phyloP scores from a whole-genome alignment of 2,329 filamentous ascomycete species.

The Zymoseptoria passerinii region DNA sequence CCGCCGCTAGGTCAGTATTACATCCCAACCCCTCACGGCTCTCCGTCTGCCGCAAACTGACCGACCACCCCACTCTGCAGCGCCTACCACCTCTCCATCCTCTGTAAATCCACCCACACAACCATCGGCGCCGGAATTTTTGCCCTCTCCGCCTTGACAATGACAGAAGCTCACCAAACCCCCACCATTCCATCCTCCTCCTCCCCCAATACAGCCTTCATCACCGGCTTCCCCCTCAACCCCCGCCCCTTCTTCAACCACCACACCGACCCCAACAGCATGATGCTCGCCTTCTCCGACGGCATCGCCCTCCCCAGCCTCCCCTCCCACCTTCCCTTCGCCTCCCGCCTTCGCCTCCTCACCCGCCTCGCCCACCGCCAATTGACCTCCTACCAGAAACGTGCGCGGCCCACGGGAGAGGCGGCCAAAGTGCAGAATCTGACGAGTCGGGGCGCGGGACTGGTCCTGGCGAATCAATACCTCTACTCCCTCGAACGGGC shows the following conservation, averaged over 20 bases:
- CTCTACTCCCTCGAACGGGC: slow-evolving; percentile 34
- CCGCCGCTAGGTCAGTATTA: slow-evolving; percentile 12
- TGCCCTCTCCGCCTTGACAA: slow-evolving; percentile 38
- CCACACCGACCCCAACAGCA: slow-evolving; percentile 33
- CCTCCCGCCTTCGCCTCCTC: slow-evolving; percentile 33
- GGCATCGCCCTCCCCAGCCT: slow-evolving; percentile 40
- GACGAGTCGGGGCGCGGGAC: slow-evolving; percentile 31
- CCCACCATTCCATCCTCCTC: background rate
- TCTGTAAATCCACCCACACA: slow-evolving; percentile 33
- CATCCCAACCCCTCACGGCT: slow-evolving; percentile 25
- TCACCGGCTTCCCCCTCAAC: slow-evolving; percentile 40
- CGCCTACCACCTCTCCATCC: background rate
- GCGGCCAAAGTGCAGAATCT: slow-evolving; percentile 23
- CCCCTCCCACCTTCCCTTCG: slow-evolving; percentile 28
- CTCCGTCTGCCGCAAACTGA: background rate
- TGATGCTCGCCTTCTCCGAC: slow-evolving; percentile 42
- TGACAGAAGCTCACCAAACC: slow-evolving; percentile 39
- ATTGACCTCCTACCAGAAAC: slow-evolving; percentile 39
- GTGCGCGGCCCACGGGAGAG: slow-evolving; percentile 15
- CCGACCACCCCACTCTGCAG: background rate
- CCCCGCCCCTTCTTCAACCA: slow-evolving; percentile 36
- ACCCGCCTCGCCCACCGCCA: slow-evolving; percentile 37
- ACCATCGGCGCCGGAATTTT: slow-evolving; percentile 40
- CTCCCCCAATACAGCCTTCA: slow-evolving; percentile 30
- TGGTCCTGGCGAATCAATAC: slow-evolving; percentile 39